Conservation (phyloP, 2,329 filamentous ascomycete genomes). For the Penicillium sp. region DNA sequence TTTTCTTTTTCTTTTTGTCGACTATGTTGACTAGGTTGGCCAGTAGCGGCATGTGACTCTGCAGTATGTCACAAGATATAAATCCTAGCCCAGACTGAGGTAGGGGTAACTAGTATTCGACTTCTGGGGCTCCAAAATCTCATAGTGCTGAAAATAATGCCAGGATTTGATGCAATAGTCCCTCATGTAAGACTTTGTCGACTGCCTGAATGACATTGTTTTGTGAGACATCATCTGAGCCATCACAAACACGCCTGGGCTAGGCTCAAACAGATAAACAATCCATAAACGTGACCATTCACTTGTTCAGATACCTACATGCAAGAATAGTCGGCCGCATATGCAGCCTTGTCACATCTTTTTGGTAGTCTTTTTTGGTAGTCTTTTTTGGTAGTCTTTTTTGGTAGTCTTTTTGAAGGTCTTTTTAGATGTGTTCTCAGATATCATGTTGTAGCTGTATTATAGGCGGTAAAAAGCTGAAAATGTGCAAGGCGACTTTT, state of each 20-base stretch:
- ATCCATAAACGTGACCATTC: background rate
- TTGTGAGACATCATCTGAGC: background rate
- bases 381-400: no score
- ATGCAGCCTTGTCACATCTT: background rate
- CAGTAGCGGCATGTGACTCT: background rate
- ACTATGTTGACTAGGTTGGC: background rate
- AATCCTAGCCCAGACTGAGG: background rate
- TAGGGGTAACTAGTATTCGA: background rate
- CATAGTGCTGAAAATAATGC: background rate
- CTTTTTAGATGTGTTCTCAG: background rate
- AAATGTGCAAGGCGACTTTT: background rate
- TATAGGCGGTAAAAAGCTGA: background rate
- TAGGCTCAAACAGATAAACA: background rate
- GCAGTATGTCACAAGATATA: background rate
- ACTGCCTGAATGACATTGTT: background rate
- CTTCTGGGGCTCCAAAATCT: background rate
- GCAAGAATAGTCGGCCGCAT: background rate
- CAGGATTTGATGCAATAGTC: background rate
- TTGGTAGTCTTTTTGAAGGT: no score
- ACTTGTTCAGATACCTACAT: background rate
- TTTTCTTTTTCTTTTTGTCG: background rate
- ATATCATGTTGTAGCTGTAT: no score
- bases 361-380: background rate
- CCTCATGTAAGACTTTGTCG: background rate
- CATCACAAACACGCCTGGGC: background rate